These are phyloP conservation scores for Solanum appendiculatum DNA, from an alignment of 257 asterid genomes.

Conservation along the genomic window DNA sequence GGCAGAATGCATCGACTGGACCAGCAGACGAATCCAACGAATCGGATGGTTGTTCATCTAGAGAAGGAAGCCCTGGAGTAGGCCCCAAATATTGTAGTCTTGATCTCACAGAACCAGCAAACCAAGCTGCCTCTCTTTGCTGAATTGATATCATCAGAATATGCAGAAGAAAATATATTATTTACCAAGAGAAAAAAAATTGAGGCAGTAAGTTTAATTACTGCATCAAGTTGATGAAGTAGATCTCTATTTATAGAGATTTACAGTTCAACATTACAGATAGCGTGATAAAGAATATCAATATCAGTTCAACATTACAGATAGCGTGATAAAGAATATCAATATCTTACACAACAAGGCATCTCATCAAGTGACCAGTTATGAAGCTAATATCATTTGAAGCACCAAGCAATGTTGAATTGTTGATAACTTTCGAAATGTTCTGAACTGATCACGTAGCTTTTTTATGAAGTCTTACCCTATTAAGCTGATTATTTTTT, in stretches of 20 bases:
- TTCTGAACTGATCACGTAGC: not conserved
- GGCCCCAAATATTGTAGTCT: constrained; percentile 72
- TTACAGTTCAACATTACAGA: not conserved
- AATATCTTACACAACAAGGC: not conserved
- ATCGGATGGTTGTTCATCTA: constrained; percentile 26
- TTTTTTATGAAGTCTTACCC: not conserved
- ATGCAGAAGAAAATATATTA: not conserved
- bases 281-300: not conserved
- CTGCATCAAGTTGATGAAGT: not conserved
- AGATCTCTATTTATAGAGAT: not conserved
- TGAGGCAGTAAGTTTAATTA: not conserved
- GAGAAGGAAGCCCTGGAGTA: constrained; percentile 46
- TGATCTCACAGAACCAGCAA: constrained; percentile 64
- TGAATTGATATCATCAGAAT: constrained; percentile 15
- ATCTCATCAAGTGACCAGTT: not conserved
- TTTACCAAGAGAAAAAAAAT: not conserved
- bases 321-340: not conserved
- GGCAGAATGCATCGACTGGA: constrained; percentile 64
- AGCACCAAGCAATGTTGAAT: not conserved
- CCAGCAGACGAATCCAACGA: constrained; percentile 55
- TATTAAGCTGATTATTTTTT: not conserved
- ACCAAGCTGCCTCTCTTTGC: constrained; percentile 89
- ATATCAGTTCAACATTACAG: not conserved
- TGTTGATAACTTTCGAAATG: not conserved
- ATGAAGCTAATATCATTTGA: not conserved